Evolutionary conservation across 2,329 filamentous ascomycete species (phyloP).

Genomic region (Rutstroemia sp.): DNA sequence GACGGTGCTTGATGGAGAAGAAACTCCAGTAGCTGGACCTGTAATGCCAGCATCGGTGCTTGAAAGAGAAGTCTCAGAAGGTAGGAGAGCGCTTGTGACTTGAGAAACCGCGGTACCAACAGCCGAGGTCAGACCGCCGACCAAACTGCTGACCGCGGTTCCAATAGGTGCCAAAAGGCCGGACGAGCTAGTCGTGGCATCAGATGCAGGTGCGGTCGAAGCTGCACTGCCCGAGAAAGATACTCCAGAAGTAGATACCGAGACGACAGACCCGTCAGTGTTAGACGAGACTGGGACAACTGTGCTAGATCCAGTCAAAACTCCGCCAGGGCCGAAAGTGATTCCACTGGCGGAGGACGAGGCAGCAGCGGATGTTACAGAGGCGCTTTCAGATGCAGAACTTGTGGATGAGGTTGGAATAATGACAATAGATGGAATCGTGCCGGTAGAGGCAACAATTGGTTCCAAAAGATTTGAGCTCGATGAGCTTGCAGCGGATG

Average conservation of each 20-base stretch:
- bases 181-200: neutral
- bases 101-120: constrained; percentile 3
- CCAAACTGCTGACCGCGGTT: neutral
- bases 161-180: constrained; percentile 1
- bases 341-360: constrained; percentile 19
- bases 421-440: constrained; percentile 9
- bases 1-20: neutral
- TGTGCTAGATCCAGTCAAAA: constrained; percentile 16
- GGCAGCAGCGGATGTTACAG: constrained; percentile 6
- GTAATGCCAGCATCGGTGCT: neutral
- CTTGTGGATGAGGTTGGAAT: constrained; percentile 10
- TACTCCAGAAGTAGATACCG: constrained; percentile 11
- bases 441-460: constrained; percentile 12
- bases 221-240: constrained; percentile 14
- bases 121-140: neutral
- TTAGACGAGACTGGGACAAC: constrained; percentile 5
- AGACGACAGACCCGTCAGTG: neutral
- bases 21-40: neutral
- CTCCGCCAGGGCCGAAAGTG: constrained; percentile 25
- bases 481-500: neutral
- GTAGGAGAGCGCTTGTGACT: constrained; percentile 4
- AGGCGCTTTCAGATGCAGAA: neutral
- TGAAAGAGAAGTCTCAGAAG: neutral
- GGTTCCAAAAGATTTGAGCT: constrained; percentile 4
- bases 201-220: neutral